Evolutionary conservation across 1,139 yeast species (phyloP), one percentile per base, ranked within the genome.

Genomic region (Kodamaea ohmeri): DNA sequence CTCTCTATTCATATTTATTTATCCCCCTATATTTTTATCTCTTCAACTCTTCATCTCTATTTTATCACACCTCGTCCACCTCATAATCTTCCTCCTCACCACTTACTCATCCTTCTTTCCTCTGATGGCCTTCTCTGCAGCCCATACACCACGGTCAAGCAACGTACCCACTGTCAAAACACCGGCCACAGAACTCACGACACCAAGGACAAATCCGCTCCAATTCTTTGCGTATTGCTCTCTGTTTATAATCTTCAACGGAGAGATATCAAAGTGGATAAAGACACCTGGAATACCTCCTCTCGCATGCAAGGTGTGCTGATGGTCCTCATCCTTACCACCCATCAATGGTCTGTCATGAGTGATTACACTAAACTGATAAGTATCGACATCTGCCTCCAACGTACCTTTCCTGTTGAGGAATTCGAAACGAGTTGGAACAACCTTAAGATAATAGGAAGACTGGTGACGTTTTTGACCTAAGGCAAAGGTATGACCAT

Each of bases 211-310:
- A 56, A 92, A 90, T 3, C 92, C 87, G 19, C 95, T 85, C 80
- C 95, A 83, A 1, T 94, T 73, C 58, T 81, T 84, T 27, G 80
- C 76, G 49, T 81, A 84, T 47, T 79, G 81, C 58, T 92, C 95
- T 38, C 78, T 73, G 62, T 90, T 89, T 52, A 90, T 86, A 36
- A 92, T 90, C 59, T 90, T 89, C 67, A 92, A 70, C 6, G 98
- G 96, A 38, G 95, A 83, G 56, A 92, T 89, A 52, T 92, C 98
- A 61, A 90, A 90, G 52, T 82, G 71, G 65, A 92, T 79, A 58
- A 80, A 87, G 5, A 89, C 76, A 3, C 97, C 97, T 0, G 98
- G 97, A 20, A 84, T 70, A 5, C 98, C 98, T 15, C 97, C 97
- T 40, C 78, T 67, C 2, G 82, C 76, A 54, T 92, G 97, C 34